phyloP scores from a whole-genome alignment of 2,329 filamentous ascomycete genomes.

The Ophiostoma angusticollis region DNA sequence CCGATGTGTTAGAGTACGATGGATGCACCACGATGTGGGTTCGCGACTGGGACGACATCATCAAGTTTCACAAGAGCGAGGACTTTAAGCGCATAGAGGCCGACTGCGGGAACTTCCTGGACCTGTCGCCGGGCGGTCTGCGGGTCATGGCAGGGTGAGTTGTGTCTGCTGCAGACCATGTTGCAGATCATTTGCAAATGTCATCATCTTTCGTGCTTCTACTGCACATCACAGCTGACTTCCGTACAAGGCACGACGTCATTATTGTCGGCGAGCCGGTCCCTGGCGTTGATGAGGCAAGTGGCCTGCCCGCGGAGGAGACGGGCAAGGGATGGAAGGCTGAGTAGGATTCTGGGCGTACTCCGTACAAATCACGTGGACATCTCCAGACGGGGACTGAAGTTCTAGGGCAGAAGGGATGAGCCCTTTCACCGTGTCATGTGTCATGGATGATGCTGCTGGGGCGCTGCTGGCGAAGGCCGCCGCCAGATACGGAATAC shows the following conservation, averaged over 20 bases:
- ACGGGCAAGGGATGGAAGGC: conserved; percentile 3
- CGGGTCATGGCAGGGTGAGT: conserved; percentile 1
- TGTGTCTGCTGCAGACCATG: too few relatives aligned
- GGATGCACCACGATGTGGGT: conserved; percentile 7
- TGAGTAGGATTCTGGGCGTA: too few relatives aligned
- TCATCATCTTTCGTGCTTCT: too few relatives aligned
- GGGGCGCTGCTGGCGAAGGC: too few relatives aligned
- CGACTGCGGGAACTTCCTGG: conserved; percentile 5
- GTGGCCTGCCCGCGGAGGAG: not conserved
- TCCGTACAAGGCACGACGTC: not conserved
- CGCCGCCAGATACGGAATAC: too few relatives aligned
- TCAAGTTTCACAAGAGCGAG: conserved; percentile 3
- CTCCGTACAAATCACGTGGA: too few relatives aligned
- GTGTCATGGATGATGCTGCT: too few relatives aligned
- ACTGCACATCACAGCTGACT: not conserved
- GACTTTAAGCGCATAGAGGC: conserved; percentile 2
- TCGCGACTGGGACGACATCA: conserved; percentile 2
- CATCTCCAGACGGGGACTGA: too few relatives aligned
- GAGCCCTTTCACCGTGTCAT: too few relatives aligned
- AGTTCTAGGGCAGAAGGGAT: too few relatives aligned
- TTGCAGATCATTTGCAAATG: too few relatives aligned
- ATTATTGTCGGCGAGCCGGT: not conserved
- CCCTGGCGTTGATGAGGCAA: not conserved
- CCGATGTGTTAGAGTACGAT: conserved; percentile 2
- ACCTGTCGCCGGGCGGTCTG: not conserved